A percentile compares a stretch with the other conserved stretches of the same genome.
phyloP scores from a whole-genome alignment of 2,329 filamentous ascomycete genomes.

The Aspergillus fructus region DNA sequence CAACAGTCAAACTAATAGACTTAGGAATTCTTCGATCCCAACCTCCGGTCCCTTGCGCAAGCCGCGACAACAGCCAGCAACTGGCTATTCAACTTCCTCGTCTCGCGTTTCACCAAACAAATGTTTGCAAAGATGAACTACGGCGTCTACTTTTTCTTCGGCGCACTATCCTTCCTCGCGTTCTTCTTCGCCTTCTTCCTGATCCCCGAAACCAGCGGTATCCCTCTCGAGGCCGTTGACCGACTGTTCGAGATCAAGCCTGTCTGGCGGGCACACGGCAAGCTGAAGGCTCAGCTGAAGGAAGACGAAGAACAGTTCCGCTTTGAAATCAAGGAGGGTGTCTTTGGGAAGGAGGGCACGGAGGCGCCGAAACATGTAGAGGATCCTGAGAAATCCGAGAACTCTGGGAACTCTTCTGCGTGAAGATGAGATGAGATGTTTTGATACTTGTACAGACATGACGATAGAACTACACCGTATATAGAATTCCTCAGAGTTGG shows the following conservation, averaged over 20 bases:
- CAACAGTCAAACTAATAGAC: conserved; percentile 7
- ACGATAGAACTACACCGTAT: too few relatives aligned
- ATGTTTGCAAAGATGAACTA: conserved; percentile 50
- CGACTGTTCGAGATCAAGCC: conserved; percentile 51
- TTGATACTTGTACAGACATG: too few relatives aligned
- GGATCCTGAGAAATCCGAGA: not conserved
- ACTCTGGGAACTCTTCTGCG: too few relatives aligned
- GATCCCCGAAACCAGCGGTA: conserved; percentile 64
- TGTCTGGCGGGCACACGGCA: conserved; percentile 36
- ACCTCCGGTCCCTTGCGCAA: conserved; percentile 68
- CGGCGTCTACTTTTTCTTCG: conserved; percentile 68
- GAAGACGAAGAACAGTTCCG: conserved; percentile 38
- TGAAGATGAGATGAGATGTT: too few relatives aligned
- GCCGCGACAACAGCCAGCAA: conserved; percentile 57
- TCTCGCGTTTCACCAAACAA: conserved; percentile 42
- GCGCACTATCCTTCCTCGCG: conserved; percentile 58
- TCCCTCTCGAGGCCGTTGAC: conserved; percentile 65
- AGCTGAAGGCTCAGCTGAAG: conserved; percentile 32
- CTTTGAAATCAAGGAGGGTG: conserved; percentile 22
- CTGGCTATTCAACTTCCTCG: conserved; percentile 40
- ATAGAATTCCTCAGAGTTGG: too few relatives aligned
- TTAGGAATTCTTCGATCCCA: conserved; percentile 69
- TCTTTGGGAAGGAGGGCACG: conserved; percentile 15
- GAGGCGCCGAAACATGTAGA: conserved; percentile 15
- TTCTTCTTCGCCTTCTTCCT: conserved; percentile 60